Percentiles rank a stretch among this genome's conserved stretches.
phyloP scores from a whole-genome alignment of 306 rosid genomes.

The Astragalus membranaceus region DNA sequence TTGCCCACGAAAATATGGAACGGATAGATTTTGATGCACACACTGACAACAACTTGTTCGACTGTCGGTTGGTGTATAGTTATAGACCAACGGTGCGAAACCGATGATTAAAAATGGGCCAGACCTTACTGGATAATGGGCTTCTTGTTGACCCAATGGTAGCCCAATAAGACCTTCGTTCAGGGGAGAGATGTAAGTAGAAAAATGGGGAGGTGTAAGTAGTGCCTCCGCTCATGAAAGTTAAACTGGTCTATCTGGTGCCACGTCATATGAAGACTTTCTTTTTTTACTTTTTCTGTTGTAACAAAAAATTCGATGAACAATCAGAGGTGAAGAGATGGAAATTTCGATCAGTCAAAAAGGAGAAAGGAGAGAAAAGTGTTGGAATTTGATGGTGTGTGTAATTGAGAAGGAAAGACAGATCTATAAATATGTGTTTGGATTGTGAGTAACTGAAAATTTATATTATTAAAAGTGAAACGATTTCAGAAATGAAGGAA shows the following conservation, averaged over 20 bases:
- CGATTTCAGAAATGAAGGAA: conserved; percentile 37
- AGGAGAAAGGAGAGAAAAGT: not conserved
- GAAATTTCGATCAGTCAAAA: not conserved
- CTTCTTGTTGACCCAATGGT: not conserved
- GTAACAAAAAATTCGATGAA: not conserved
- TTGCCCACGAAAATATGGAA: not conserved
- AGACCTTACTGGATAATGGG: not conserved
- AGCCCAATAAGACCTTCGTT: not conserved
- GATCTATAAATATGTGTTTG: conserved; percentile 29
- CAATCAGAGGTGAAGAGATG: not conserved
- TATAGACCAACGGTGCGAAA: conserved; percentile 4
- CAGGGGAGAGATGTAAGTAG: too few species aligned
- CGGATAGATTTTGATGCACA: not conserved
- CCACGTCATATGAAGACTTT: not conserved
- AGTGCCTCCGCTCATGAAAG: too few species aligned
- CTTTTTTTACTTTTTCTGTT: not conserved
- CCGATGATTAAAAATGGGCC: conserved; percentile 1
- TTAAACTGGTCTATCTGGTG: too few species aligned
- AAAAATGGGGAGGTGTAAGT: too few species aligned
- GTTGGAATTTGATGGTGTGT: not conserved
- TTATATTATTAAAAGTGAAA: not conserved
- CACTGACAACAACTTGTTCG: not conserved
- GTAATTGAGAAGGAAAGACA: not conserved
- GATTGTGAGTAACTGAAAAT: conserved; percentile 10
- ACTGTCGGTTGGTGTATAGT: conserved; percentile 34